A percentile compares a stretch with the other conserved stretches of the same genome.
These are phyloP conservation scores for Podila epicladia DNA, from an alignment of 192 early-diverging fungal genomes.

Conservation along the genomic window DNA sequence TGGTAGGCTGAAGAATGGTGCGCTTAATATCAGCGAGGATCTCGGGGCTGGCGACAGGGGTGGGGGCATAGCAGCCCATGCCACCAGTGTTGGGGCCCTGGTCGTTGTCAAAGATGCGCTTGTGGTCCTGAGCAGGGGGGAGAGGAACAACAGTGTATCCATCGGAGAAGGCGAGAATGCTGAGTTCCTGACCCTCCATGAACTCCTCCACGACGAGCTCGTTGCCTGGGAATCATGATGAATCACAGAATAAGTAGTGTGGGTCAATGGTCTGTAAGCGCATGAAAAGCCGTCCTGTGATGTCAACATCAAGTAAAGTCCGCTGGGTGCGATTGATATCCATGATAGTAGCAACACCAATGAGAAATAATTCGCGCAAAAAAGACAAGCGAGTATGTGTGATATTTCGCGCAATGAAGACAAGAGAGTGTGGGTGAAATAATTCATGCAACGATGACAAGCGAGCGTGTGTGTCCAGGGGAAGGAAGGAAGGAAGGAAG, in stretches of 20 bases:
- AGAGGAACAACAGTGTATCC: conserved; percentile 92
- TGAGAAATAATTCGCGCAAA: too few species aligned
- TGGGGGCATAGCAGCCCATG: conserved; percentile 98
- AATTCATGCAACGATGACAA: too few species aligned
- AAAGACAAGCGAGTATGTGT: too few species aligned
- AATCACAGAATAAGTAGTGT: neutral
- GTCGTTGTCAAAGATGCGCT: conserved; percentile 95
- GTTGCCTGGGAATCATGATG: conserved; percentile 44
- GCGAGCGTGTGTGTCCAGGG: too few species aligned
- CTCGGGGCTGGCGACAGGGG: conserved; percentile 87
- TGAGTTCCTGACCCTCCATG: conserved; percentile 93
- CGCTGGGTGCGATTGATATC: too few species aligned
- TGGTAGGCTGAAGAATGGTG: conserved; percentile 88
- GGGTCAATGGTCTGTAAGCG: too few species aligned
- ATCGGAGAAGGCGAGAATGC: conserved; percentile 90
- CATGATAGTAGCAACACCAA: too few species aligned
- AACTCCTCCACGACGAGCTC: conserved; percentile 98
- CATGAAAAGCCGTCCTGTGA: too few species aligned
- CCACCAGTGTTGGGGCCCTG: conserved; percentile 97
- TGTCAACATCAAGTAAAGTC: too few species aligned
- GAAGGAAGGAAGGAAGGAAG: neutral
- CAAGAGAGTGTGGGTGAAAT: too few species aligned
- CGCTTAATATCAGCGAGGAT: conserved; percentile 76
- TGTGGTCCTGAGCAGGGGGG: conserved; percentile 98
- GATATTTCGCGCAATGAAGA: too few species aligned